Evolutionary conservation across 768 basidiomycete genomes (phyloP).

Genomic region (Termitomyces sp.): DNA sequence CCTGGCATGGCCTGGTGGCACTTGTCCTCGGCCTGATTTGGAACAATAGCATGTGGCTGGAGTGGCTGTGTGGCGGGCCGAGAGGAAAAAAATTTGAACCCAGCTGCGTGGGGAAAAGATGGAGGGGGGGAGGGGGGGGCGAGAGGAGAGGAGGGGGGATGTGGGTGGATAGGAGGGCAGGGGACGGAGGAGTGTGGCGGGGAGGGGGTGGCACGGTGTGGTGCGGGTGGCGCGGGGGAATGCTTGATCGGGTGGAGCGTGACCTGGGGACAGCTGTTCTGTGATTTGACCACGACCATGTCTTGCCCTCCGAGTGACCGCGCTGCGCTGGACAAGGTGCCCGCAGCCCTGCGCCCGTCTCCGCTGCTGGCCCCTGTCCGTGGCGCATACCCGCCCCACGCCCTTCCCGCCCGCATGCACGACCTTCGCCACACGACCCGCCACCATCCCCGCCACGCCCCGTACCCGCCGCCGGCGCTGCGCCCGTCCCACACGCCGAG

Average conservation of each 20-base stretch:
- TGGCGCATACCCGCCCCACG: not conserved
- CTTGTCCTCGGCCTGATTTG: not conserved
- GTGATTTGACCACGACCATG: not conserved
- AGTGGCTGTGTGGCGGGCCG: constrained; percentile 6
- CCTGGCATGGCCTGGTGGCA: not conserved
- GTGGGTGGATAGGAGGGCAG: too few species aligned
- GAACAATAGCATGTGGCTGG: not conserved
- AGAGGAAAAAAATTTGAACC: constrained; percentile 1
- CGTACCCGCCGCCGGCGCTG: not conserved
- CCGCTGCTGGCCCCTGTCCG: not conserved
- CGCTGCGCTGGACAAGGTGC: not conserved
- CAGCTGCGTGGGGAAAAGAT: constrained; percentile 1
- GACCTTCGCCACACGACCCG: not conserved
- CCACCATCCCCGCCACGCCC: not conserved
- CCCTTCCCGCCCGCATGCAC: not conserved
- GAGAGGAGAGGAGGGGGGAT: not conserved
- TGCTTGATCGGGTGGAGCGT: constrained; percentile 5
- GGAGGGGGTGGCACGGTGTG: too few species aligned
- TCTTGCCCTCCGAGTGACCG: not conserved
- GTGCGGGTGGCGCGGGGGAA: constrained; percentile 1
- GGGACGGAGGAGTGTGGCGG: not conserved
- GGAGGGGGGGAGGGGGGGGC: too few species aligned
- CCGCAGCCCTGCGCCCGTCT: not conserved
- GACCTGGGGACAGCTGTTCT: not conserved
- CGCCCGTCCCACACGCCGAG: not conserved